phyloP scores from a whole-genome alignment of 805 yeast genomes.

The Kuraishia borneana region DNA sequence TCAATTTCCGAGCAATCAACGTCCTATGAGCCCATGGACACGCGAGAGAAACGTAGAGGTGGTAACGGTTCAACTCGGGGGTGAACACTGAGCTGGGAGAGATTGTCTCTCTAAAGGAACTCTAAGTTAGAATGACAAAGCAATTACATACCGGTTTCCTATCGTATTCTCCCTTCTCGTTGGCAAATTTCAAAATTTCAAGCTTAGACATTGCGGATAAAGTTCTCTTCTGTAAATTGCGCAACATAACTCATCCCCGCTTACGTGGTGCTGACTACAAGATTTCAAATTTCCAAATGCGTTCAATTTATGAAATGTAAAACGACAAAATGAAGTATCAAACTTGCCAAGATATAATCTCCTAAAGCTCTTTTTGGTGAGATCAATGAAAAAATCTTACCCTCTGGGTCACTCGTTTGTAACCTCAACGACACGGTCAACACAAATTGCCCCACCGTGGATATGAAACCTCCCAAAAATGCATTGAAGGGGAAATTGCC shows the following conservation, averaged over 20 bases:
- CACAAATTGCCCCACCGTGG: constrained; percentile 94
- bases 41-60: constrained; percentile 75
- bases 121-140: constrained; percentile 5
- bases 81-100: constrained; percentile 51
- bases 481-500: constrained; percentile 97
- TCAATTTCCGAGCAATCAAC: constrained; percentile 57
- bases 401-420: constrained; percentile 34
- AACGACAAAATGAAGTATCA: constrained; percentile 80
- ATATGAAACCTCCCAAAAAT: constrained; percentile 82
- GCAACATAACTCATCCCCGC: no score
- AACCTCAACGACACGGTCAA: constrained; percentile 73
- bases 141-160: constrained; percentile 25
- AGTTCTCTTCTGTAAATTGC: background rate
- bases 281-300: background rate
- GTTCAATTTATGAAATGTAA: constrained; percentile 79
- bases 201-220: constrained; percentile 10
- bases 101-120: constrained; percentile 53
- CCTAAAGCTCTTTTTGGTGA: constrained; percentile 57
- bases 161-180: constrained; percentile 42
- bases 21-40: constrained; percentile 97
- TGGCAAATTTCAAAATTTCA: constrained; percentile 38
- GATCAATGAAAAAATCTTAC: constrained; percentile 12
- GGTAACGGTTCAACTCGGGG: constrained; percentile 76
- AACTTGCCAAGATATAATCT: constrained; percentile 79
- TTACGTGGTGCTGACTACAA: no score